Base-by-base conservation (phyloP, 1,284 basidiomycete species). In the Cystobasidiaceae sp. region DNA sequence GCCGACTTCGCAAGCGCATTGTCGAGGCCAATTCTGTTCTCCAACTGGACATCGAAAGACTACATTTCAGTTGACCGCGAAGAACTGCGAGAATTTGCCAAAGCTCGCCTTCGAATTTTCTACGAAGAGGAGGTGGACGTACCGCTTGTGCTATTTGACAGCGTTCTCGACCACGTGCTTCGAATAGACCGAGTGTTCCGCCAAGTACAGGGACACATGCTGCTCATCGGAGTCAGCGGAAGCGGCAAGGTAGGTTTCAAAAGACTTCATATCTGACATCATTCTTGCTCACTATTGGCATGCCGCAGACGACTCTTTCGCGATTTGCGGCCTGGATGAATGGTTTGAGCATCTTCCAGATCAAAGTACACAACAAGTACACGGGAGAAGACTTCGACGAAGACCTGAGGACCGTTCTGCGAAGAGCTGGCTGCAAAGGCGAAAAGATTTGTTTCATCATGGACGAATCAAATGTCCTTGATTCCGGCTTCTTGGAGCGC, bases 291-390 rank as follows among this genome's bases (percentile, higher is more conserved):
- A 8, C 25, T 11, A 2, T 37, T 6, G 3, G 30, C n/a, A 49
- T 9, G 70, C 37, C 57, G 1, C 73, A 96, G 89, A 99, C 96
- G 1, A 99, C 94, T 0, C 80, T 99, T 1, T 96, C 96, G 30
- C 87, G 97, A 60, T 99, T 99, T 77, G 96, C 98, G 44, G 96
- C 96, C 0, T 99, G 96, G 96, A 93, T 99, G 86, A 97, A 98
- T 72, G 96, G 96, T 45, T 81, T 99, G 48, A 93, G 90, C 75
- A 93, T 99, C 70, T 99, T 96, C 83, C 92, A 94, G 75, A 94
- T 99, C 82, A 96, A 97, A 75, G 93, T 97, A 2, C 96, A 93
- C 23, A 97, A 97, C 81, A 93, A 92, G 77, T 99, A 99, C 77
- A 96, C 91, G 0, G 93, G 90, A 23, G 93, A 93, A 28, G 93